Base-by-base conservation (phyloP, 2,329 filamentous ascomycete species). In the Penicillium palitans region DNA sequence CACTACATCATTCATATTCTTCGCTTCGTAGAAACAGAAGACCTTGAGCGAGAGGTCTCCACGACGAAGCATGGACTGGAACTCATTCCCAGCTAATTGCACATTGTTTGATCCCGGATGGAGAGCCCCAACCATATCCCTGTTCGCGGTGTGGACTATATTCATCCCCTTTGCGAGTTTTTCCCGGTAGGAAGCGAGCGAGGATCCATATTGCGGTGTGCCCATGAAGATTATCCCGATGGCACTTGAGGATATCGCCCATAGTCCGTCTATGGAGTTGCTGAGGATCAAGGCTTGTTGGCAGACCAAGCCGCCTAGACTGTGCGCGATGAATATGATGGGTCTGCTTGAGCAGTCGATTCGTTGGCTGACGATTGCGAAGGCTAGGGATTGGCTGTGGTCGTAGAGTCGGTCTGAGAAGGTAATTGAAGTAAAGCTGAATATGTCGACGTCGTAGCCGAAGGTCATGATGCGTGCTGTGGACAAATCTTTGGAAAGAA, bases 161-260 rank as follows among this genome's bases (percentile, higher is more conserved):
- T 49, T 44, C 7, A 60, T 44, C 7, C 53, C 41, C 4, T 31
- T 57, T 0, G 51, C 52, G 10, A 62, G 49, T 24, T 57, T 57
- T 27, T 59, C 55, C 4, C 49, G 17, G 9, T 57, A 48, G 3
- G 29, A 45, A 1, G 60, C 60, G 6, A 61, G 40, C 4, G 54
- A 51, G 4, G 72, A 65, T 0, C 74, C 74, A 8, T 65, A 60
- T 53, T 78, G 74, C 1, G 74, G 74, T 37, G 75, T 77, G 2
- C 75, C 75, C 31, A 77, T 65, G 55, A 78, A 77, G 2, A 68
- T 54, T 42, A 78, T 70, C 4, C 69, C 74, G 7, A 61, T 59
- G 0, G 70, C 73, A 6, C 46, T 51, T 9, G 55, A 51, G 0
- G 55, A 54, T 24, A 57, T 57, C 3, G 17, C 50, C 55, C 55